Evolutionary conservation across 805 yeast genomes (phyloP), one percentile per base, ranked within the genome.

Genomic region (Teunomyces funiuensis): DNA sequence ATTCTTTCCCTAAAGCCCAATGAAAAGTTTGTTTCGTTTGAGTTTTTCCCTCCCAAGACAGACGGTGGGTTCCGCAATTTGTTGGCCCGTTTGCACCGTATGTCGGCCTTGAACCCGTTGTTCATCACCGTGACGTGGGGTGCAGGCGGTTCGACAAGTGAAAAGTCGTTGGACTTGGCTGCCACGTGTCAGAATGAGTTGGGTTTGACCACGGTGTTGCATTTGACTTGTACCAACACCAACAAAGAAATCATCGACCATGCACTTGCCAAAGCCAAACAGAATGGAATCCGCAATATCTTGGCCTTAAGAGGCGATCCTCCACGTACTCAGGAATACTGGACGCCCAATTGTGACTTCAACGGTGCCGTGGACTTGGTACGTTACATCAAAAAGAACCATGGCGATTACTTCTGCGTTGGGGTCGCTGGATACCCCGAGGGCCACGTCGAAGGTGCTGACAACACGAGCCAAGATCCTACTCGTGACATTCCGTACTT

Each of bases 341-440:
- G 80, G 71, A 63, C 72, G 5, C 73, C 76, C 6, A 54, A 68
- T 41, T 68, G 75, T 41, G 84, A 79, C 40, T 90, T 89, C 65
- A 68, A 72, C 47, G 74, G 82, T 57, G 98, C 99, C 1, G 84
- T 79, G 1, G 99, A 93, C 60, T 75, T 93, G 45, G 96, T 93
- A 8, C 76, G 68, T 50, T 90, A 91, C 60, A 90, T 93, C 51
- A 80, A 77, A 51, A 50, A 71, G 40, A 61, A 79, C 36, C 73
- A 90, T 58, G 93, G 88, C 3, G 86, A 86, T 57, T 84, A 82
- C 52, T 91, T 91, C 65, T 86, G 96, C 58, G 73, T 91, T 41
- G 99, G 99, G 45, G 99, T 91, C 11, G 99, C 99, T 2, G 97
- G 95, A 1, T 91, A 91, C 61, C 97, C 99, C 6, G 99, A 91